phyloP scores from a whole-genome alignment of 345 rosid species.

The Acer saccharum region DNA sequence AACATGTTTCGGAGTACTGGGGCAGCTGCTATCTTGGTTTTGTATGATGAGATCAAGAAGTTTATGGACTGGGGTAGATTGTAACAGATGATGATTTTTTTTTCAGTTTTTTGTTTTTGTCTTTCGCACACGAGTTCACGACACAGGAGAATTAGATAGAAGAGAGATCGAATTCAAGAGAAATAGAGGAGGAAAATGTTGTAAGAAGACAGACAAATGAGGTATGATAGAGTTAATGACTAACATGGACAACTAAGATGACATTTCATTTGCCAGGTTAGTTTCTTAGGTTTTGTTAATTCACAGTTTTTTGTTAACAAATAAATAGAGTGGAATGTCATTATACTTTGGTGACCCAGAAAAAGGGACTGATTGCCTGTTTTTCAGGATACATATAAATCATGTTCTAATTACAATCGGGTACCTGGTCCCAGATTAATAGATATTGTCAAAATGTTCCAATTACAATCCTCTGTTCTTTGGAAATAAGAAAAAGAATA shows the following conservation, averaged over 20 bases:
- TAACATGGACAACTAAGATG: conserved; percentile 16
- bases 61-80: conserved; percentile 78
- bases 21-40: conserved; percentile 89
- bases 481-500: too few relatives aligned
- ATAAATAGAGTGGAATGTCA: conserved; percentile 15
- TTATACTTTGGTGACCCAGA: background rate
- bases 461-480: too few relatives aligned
- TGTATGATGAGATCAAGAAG: conserved; percentile 86
- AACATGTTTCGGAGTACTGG: conserved; percentile 91
- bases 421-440: too few relatives aligned
- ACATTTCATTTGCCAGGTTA: conserved; percentile 23
- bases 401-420: too few relatives aligned
- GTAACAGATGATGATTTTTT: conserved; percentile 29
- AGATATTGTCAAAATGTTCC: too few relatives aligned
- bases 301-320: conserved; percentile 19
- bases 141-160: conserved; percentile 24
- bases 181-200: conserved; percentile 21
- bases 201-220: conserved; percentile 24
- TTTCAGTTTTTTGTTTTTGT: conserved; percentile 18
- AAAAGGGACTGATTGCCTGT: background rate
- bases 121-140: background rate
- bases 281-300: conserved; percentile 6
- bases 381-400: too few relatives aligned
- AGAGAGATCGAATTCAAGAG: conserved; percentile 1
- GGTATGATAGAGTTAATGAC: conserved; percentile 4